Evolutionary conservation across 805 yeast species (phyloP), one percentile per base, ranked within the genome.

Genomic region (Torulaspora maleeae): DNA sequence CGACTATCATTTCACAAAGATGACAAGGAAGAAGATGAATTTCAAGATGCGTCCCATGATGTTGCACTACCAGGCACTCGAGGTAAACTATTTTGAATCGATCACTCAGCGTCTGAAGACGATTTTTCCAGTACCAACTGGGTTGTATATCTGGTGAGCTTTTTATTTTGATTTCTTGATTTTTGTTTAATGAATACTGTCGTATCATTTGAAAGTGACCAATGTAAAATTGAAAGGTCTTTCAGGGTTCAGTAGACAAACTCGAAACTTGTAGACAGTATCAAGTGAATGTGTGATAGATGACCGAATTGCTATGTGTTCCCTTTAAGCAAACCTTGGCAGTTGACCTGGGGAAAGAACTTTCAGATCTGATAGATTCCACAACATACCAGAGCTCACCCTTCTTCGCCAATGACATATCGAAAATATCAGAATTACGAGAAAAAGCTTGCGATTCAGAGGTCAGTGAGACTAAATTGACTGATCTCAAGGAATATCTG

Each of bases 241-340:
- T 27, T 27, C 25, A 22, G 4, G 15, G 4, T 30, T 30, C 34
- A 12, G 5, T 3, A 15, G 7, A 11, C 22, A 6, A 7, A 8
- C 20, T 27, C 2, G 30, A 27, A 12, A 6, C 6, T 2, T 11
- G 9, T 2, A 27, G 30, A 27, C 6, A 27, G 2, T 13, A 27
- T 32, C n/a, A 6, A 20, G 27, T 15, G 19, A 15, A 19, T 12
- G 24, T 8, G 27, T 19, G 4, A 11, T 38, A 28, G 20, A 60
- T 56, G 64, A 39, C 63, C 11, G 78, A 78, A 48, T 60, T 80
- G 32, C 58, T 80, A 13, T 68, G 67, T 47, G 64, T 82, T 3
- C 84, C 85, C 0, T 67, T 73, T 16, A 67, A 83, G 38, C 68
- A 70, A 43, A 72, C 83, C 0, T 60, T 65, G 27, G 62, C 64